A percentile compares a stretch with the other conserved stretches of the same genome.
phyloP scores from a whole-genome alignment of 2,329 filamentous ascomycete species.

The Pseudogymnoascus sp. region DNA sequence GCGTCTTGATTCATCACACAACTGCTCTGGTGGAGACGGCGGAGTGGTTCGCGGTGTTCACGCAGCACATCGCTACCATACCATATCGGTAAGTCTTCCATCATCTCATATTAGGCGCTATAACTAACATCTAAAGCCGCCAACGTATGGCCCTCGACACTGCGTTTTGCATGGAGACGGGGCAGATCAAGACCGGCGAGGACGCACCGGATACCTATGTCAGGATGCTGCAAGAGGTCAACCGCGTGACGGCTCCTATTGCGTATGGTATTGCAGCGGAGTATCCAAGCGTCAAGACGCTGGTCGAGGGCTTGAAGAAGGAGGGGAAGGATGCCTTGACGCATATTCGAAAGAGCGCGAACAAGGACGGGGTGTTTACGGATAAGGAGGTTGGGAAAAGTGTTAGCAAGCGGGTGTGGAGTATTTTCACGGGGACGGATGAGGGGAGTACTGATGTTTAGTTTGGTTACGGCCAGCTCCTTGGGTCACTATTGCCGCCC shows the following conservation, averaged over 20 bases:
- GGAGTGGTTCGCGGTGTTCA: conserved; percentile 67
- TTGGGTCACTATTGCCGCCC: not conserved
- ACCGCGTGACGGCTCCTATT: conserved; percentile 63
- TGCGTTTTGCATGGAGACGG: conserved; percentile 72
- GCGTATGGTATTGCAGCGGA: conserved; percentile 61
- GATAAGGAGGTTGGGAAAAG: conserved; percentile 51
- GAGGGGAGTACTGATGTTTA: conserved; percentile 34
- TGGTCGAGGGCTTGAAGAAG: conserved; percentile 53
- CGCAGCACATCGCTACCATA: conserved; percentile 70
- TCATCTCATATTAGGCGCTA: not conserved
- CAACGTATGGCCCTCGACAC: conserved; percentile 46
- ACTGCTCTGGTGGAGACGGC: conserved; percentile 55
- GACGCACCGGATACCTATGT: conserved; percentile 60
- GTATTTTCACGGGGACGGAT: conserved; percentile 53
- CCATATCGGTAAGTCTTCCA: conserved; percentile 53
- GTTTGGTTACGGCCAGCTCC: not conserved
- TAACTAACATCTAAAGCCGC: conserved; percentile 12
- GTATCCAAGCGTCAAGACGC: conserved; percentile 50
- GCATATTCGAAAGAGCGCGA: conserved; percentile 50
- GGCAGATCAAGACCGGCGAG: conserved; percentile 67
- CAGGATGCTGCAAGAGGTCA: conserved; percentile 70
- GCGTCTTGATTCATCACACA: conserved; percentile 65
- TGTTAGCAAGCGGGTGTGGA: conserved; percentile 52
- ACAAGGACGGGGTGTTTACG: conserved; percentile 48
- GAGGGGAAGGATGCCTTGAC: conserved; percentile 56